Percentiles rank a stretch among this genome's conserved stretches.
Conservation (phyloP, 2,329 filamentous ascomycete genomes). For the Monosporascus cannonballus region DNA sequence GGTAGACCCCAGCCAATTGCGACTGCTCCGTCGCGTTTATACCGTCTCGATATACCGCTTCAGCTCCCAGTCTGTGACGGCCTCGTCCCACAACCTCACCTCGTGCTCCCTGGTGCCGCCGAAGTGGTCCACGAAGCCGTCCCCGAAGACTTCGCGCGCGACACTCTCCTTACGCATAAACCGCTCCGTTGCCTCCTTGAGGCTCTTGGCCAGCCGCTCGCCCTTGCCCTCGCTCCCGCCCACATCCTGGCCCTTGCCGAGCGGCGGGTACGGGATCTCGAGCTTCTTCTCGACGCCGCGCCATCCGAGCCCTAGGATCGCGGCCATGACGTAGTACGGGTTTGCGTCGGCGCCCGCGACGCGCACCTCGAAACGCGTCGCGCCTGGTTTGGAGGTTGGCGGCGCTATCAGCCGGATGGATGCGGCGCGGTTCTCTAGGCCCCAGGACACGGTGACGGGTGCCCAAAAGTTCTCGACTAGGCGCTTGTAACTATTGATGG, state of each 20-base stretch:
- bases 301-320: slow-evolving; percentile 84
- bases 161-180: slow-evolving; percentile 77
- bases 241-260: slow-evolving; percentile 79
- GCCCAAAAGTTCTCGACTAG: slow-evolving; percentile 99
- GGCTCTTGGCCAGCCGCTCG: slow-evolving; percentile 70
- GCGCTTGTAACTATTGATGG: slow-evolving; percentile 96
- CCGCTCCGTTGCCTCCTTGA: slow-evolving; percentile 75
- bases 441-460: slow-evolving; percentile 95
- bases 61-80: slow-evolving; percentile 91
- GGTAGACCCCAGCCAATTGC: too few species aligned
- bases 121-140: slow-evolving; percentile 94
- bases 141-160: slow-evolving; percentile 88
- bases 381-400: slow-evolving; percentile 75
- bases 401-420: slow-evolving; percentile 86
- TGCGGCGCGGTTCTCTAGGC: slow-evolving; percentile 87
- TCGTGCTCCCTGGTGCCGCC: slow-evolving; percentile 91
- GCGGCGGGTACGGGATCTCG: slow-evolving; percentile 71
- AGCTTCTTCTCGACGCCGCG: slow-evolving; percentile 90
- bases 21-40: slow-evolving; percentile 22
- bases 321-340: slow-evolving; percentile 77
- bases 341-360: slow-evolving; percentile 94
- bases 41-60: slow-evolving; percentile 76
- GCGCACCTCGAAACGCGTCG: slow-evolving; percentile 87
- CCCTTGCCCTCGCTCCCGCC: slow-evolving; percentile 67
- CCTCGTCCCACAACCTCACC: slow-evolving; percentile 85